phyloP scores from a whole-genome alignment of 2,329 filamentous ascomycete species.

The Anthostomella pinea region DNA sequence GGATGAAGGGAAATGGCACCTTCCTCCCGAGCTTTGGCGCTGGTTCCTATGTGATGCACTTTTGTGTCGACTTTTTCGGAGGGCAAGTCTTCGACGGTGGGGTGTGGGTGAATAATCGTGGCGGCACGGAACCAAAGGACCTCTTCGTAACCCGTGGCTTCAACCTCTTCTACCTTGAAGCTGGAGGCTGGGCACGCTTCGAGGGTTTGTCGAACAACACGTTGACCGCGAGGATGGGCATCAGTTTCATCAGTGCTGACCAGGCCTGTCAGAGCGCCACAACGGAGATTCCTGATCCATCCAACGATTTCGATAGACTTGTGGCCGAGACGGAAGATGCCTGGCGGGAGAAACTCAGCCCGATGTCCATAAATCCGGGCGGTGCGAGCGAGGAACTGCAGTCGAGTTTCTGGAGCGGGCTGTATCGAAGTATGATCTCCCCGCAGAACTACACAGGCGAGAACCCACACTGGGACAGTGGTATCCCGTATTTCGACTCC shows the following conservation, averaged over 20 bases:
- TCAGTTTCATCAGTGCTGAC: slow-evolving; percentile 60
- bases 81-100: slow-evolving; percentile 36
- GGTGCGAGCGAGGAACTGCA: slow-evolving; percentile 50
- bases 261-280: slow-evolving; percentile 63
- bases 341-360: slow-evolving; percentile 56
- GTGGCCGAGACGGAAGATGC: slow-evolving; percentile 47
- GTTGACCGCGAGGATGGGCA: slow-evolving; percentile 57
- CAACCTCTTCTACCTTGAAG: slow-evolving; percentile 41
- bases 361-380: slow-evolving; percentile 48
- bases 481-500: slow-evolving; percentile 63
- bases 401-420: slow-evolving; percentile 59
- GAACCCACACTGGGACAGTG: slow-evolving; percentile 59
- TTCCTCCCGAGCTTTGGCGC: slow-evolving; percentile 62
- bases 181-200: slow-evolving; percentile 57
- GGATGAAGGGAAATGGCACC: slow-evolving; percentile 54
- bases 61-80: slow-evolving; percentile 58
- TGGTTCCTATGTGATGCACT: slow-evolving; percentile 55
- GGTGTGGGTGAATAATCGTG: slow-evolving; percentile 40
- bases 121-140: slow-evolving; percentile 36
- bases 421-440: slow-evolving; percentile 60
- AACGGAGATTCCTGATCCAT: slow-evolving; percentile 58
- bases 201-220: slow-evolving; percentile 40
- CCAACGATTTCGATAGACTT: slow-evolving; percentile 53
- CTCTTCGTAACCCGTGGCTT: slow-evolving; percentile 39
- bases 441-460: slow-evolving; percentile 67